Conservation (phyloP, 164 flowering plant genomes). For the Magnolia officinalis region DNA sequence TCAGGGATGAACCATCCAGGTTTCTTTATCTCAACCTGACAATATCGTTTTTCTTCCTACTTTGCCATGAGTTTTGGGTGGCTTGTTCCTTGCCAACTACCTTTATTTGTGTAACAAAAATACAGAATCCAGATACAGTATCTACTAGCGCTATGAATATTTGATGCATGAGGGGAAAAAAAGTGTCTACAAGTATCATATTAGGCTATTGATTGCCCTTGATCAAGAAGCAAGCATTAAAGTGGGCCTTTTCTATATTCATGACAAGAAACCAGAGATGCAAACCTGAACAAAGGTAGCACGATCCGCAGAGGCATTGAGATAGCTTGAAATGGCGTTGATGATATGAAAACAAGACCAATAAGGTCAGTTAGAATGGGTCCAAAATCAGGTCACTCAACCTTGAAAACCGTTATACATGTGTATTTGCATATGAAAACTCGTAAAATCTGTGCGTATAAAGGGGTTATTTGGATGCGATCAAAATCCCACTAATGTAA, state of each 20-base stretch:
- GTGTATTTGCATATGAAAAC: neutral
- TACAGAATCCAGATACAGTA: neutral
- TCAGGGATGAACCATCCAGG: neutral
- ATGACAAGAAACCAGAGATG: neutral
- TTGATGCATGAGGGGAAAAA: neutral
- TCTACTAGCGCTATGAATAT: neutral
- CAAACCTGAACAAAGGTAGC: constrained; percentile 2
- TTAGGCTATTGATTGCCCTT: neutral
- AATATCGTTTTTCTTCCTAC: neutral
- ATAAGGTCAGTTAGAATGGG: neutral
- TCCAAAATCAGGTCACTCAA: neutral
- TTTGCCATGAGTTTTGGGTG: neutral
- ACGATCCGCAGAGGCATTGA: neutral
- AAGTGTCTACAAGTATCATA: neutral
- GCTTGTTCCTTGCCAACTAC: neutral
- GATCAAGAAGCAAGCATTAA: neutral
- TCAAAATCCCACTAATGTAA: neutral
- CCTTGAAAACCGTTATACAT: neutral
- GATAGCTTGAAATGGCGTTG: neutral
- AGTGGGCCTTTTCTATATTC: neutral
- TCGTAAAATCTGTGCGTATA: neutral
- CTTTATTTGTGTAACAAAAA: no score
- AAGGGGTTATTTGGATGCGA: neutral
- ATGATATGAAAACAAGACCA: neutral
- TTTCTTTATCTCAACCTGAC: neutral